These are phyloP conservation scores for Pichia scutulata DNA, from an alignment of 805 yeast species.

Conservation along the genomic window DNA sequence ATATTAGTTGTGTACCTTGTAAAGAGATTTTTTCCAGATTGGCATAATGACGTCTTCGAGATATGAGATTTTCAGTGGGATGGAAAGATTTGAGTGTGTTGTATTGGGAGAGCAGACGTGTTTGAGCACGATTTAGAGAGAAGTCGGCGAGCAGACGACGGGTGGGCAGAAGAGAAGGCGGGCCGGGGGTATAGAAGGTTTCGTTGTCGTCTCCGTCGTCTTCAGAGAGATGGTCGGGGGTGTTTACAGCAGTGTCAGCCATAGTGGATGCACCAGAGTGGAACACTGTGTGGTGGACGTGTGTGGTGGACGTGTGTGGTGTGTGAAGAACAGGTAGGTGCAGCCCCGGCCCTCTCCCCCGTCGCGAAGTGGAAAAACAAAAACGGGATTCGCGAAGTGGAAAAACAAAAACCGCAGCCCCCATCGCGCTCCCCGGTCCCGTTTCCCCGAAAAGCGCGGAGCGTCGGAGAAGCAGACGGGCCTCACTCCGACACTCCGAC, in stretches of 20 bases:
- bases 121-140: constrained; percentile 41
- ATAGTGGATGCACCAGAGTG: no score
- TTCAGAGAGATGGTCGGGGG: not conserved
- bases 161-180: constrained; percentile 40
- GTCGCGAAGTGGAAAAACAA: no score
- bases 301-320: no score
- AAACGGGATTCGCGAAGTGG: no score
- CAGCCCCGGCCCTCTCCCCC: no score
- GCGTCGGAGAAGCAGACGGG: no score
- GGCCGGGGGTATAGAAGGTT: constrained; percentile 82
- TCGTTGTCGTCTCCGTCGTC: constrained; percentile 43
- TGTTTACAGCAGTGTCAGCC: no score
- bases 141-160: constrained; percentile 44
- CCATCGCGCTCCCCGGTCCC: not conserved
- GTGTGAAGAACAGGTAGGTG: no score
- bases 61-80: constrained; percentile 9
- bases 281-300: no score
- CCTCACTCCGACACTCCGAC: no score
- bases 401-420: no score
- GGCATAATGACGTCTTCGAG: constrained; percentile 13
- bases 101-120: constrained; percentile 33
- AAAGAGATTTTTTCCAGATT: constrained; percentile 32
- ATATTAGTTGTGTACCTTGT: constrained; percentile 62
- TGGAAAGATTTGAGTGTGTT: constrained; percentile 27
- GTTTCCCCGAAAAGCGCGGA: not conserved